Evolutionary conservation across 305 asterid species (phyloP).

Genomic region (Fraxinus latifolia): DNA sequence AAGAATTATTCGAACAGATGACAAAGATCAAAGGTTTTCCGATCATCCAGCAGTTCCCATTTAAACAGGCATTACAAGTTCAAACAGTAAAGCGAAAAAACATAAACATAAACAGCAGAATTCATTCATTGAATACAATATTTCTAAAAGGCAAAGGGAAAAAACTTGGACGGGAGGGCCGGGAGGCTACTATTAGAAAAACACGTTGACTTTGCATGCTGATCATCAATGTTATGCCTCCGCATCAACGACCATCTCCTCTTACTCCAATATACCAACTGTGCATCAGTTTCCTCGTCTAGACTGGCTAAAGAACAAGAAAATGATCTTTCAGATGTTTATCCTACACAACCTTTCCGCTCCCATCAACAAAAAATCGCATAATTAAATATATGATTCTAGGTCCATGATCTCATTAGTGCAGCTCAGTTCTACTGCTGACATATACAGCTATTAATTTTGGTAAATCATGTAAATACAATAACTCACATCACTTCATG

Average conservation of each 20-base stretch:
- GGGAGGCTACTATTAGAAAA: neutral
- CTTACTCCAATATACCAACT: slow-evolving; percentile 10
- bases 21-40: neutral
- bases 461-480: neutral
- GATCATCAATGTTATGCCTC: slow-evolving; percentile 7
- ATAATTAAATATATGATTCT: neutral
- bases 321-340: neutral
- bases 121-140: neutral
- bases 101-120: neutral
- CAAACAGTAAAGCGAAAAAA: neutral
- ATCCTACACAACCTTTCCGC: slow-evolving; percentile 1
- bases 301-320: neutral
- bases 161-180: neutral
- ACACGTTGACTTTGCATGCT: neutral
- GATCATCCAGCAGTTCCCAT: neutral
- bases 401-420: slow-evolving; percentile 4
- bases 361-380: slow-evolving; percentile 6
- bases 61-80: neutral
- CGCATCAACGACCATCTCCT: neutral
- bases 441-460: slow-evolving; percentile 13
- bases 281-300: slow-evolving; percentile 7
- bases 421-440: slow-evolving; percentile 3
- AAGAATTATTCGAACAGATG: slow-evolving; percentile 10
- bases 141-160: slow-evolving; percentile 9
- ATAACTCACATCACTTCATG: slow-evolving; percentile 12